phyloP scores from a whole-genome alignment of 345 rosid genomes.

The Capsella bursapastoris region DNA sequence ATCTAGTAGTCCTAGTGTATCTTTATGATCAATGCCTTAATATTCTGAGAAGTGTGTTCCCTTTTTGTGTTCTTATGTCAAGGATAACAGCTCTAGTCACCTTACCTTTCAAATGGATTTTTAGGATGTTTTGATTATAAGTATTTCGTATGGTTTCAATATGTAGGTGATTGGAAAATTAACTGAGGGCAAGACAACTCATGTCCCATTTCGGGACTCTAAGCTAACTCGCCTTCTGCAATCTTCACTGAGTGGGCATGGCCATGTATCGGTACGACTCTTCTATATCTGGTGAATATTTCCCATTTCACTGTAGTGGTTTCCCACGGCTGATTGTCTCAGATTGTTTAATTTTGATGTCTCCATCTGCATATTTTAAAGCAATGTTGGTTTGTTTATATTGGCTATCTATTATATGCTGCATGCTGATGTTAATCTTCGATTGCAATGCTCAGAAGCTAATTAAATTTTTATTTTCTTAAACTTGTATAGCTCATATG shows the following conservation, averaged over 20 bases:
- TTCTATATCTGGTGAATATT: constrained; percentile 29
- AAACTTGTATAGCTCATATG: constrained; percentile 79
- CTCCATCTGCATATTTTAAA: constrained; percentile 17
- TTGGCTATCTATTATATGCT: constrained; percentile 5
- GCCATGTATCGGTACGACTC: constrained; percentile 95
- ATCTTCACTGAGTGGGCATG: constrained; percentile 95
- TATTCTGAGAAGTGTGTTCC: constrained; percentile 18
- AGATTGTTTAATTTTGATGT: constrained; percentile 17
- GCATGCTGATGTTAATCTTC: constrained; percentile 2
- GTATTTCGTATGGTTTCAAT: constrained; percentile 33
- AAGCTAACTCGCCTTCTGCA: constrained; percentile 99
- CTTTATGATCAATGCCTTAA: constrained; percentile 14
- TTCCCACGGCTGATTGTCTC: constrained; percentile 8
- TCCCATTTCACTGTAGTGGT: constrained; percentile 27
- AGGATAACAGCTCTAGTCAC: constrained; percentile 22
- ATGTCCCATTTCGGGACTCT: constrained; percentile 97
- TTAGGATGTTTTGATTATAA: constrained; percentile 18
- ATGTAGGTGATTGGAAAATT: constrained; percentile 96
- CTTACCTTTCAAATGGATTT: neutral
- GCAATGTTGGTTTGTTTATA: constrained; percentile 16
- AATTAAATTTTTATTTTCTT: constrained; percentile 28
- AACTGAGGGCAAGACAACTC: constrained; percentile 98
- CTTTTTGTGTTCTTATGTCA: constrained; percentile 21
- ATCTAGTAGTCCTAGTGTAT: constrained; percentile 18
- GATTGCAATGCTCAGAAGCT: constrained; percentile 17